Percentiles rank a stretch among this genome's conserved stretches.
Conservation (phyloP, 257 asterid species). For the Paraleonurus japonicus region DNA sequence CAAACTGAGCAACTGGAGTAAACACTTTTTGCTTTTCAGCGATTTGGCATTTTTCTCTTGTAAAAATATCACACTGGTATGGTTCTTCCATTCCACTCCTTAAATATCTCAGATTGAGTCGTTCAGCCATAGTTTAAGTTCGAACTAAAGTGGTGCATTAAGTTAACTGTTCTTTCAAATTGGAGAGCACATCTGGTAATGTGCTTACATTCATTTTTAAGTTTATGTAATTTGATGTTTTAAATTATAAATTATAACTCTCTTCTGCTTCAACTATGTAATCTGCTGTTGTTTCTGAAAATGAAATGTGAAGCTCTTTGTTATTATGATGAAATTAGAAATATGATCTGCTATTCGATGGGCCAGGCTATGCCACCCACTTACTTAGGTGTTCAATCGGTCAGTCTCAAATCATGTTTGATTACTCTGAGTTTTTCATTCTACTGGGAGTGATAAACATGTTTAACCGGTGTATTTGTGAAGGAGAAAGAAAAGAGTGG, state of each 20-base stretch:
- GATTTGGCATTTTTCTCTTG: slow-evolving; percentile 26
- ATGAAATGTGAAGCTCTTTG: slow-evolving; percentile 1
- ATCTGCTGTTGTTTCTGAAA: not conserved
- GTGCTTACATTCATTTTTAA: not conserved
- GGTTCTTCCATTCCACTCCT: slow-evolving; percentile 27
- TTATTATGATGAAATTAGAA: not conserved
- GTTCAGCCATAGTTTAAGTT: not conserved
- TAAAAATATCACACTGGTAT: slow-evolving; percentile 13
- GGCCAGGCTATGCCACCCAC: no score
- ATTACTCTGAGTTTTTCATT: not conserved
- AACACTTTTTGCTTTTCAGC: slow-evolving; percentile 23
- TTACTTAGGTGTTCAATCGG: not conserved
- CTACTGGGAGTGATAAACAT: not conserved
- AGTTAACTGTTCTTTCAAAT: not conserved
- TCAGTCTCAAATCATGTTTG: not conserved
- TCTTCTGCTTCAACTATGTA: not conserved
- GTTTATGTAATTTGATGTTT: not conserved
- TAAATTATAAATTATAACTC: not conserved
- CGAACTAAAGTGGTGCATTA: not conserved
- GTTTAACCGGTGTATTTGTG: not conserved
- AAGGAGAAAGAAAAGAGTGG: not conserved
- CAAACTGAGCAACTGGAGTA: slow-evolving; percentile 22
- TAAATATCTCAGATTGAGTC: slow-evolving; percentile 25
- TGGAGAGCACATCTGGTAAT: slow-evolving; percentile 21
- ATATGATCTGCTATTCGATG: not conserved